Percentiles rank a stretch among this genome's conserved stretches.
Evolutionary conservation across 1,139 yeast genomes (phyloP).

Genomic region (Geotrichum klebahnii): DNA sequence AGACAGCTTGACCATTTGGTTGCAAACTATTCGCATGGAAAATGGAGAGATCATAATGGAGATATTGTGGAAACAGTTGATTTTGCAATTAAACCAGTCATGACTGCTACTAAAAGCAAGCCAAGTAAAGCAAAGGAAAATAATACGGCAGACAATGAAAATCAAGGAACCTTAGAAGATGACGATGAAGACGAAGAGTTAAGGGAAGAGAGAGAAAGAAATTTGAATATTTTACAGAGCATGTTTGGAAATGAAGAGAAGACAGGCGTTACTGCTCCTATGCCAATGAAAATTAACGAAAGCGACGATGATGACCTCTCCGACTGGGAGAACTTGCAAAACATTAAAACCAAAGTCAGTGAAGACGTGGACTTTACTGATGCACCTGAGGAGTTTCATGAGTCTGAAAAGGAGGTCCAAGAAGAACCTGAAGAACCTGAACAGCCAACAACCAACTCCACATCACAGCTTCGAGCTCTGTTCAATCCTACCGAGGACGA

Average conservation of each 20-base stretch:
- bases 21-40: conserved; percentile 55
- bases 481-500: conserved; percentile 50
- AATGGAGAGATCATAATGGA: conserved; percentile 81
- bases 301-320: conserved; percentile 32
- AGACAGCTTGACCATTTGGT: conserved; percentile 60
- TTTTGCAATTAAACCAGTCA: conserved; percentile 20
- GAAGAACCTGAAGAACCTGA: conserved; percentile 26
- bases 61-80: conserved; percentile 60
- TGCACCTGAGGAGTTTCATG: conserved; percentile 31
- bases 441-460: conserved; percentile 8
- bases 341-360: conserved; percentile 27
- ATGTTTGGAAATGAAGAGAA: conserved; percentile 32
- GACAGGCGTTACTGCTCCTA: conserved; percentile 23
- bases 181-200: conserved; percentile 26
- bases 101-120: neutral
- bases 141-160: conserved; percentile 24
- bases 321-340: conserved; percentile 23
- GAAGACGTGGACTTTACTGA: conserved; percentile 42
- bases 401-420: conserved; percentile 35
- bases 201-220: conserved; percentile 28
- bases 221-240: conserved; percentile 28
- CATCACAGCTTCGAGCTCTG: conserved; percentile 50
- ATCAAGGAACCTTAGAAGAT: no score
- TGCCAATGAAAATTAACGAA: conserved; percentile 30
- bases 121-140: conserved; percentile 18